Base-by-base conservation (phyloP, 2,329 filamentous ascomycete genomes). In the Fusarium nanum region DNA sequence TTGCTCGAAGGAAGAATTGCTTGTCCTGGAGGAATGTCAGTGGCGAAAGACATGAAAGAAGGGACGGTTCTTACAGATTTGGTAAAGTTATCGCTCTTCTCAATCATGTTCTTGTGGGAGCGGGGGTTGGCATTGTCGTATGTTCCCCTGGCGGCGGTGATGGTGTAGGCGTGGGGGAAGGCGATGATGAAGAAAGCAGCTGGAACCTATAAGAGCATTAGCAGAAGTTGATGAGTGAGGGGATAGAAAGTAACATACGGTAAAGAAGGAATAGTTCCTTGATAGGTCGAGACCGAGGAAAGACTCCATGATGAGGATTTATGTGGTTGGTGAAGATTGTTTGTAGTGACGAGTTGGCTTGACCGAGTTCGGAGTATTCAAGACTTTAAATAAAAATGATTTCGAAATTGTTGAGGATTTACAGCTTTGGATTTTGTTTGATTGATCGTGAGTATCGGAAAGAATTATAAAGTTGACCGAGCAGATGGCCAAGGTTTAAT, bases 1-100 rank as follows among this genome's bases (percentile, higher is more conserved):
- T 84, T 28, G 84, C 82, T 52, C 87, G 84, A 44, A 88, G 76
- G 30, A 86, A 80, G 56, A 83, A 82, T 74, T 88, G 88, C 74
- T 90, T 86, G 27, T 81, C 82, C 76, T 87, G 67, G 6, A 27
- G n/a, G 10, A 9, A 12, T n/a, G 50, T 67, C 30, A 52, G 40
- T 34, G 46, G 11, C 20, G n/a, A 22, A 34, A 32, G n/a, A 32
- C 18, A 6, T 7, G 18, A 16, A n/a, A n/a, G 23, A 18, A 22
- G 18, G 3, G 8, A 10, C 7, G 20, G 20, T 2, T 66, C 73
- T 47, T 64, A 77, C 79, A 34, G 69, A 47, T 48, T 78, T 77
- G 55, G 77, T 74, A 2, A 81, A 54, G n/a, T 68, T 71, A 3
- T 78, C 72, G 56, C 78, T 78, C 49, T 78, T 78, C 61, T 68